Conservation (phyloP, 768 basidiomycete species). For the Boletus tomentosulus region DNA sequence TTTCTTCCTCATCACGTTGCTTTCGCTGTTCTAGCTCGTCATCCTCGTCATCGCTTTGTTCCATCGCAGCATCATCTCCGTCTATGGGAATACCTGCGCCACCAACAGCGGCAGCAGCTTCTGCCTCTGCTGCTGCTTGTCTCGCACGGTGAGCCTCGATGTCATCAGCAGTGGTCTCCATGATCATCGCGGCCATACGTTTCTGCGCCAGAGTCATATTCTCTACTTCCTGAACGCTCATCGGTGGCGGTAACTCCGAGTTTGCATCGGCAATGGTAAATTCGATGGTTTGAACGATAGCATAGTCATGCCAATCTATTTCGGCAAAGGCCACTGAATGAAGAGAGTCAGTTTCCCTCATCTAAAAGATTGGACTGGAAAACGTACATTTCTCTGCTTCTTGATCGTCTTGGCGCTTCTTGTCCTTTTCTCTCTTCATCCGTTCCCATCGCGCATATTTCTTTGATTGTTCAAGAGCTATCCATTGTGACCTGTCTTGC, state of each 20-base stretch:
- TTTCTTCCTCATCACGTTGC: conserved; percentile 66
- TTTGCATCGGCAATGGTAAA: conserved; percentile 91
- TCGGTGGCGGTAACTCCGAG: conserved; percentile 92
- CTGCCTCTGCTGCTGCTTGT: conserved; percentile 82
- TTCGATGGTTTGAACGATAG: conserved; percentile 96
- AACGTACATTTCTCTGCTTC: conserved; percentile 86
- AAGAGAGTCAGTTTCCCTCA: conserved; percentile 2
- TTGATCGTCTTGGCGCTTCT: conserved; percentile 83
- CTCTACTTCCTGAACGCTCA: conserved; percentile 92
- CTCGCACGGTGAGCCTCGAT: conserved; percentile 76
- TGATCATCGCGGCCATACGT: conserved; percentile 96
- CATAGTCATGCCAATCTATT: conserved; percentile 99
- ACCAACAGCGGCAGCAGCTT: conserved; percentile 77
- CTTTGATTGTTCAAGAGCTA: conserved; percentile 67
- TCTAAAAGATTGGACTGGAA: not conserved
- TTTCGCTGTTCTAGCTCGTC: conserved; percentile 56
- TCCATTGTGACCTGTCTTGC: conserved; percentile 68
- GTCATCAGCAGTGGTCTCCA: conserved; percentile 89
- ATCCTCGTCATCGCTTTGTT: conserved; percentile 86
- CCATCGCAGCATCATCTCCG: conserved; percentile 60
- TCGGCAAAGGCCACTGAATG: conserved; percentile 82
- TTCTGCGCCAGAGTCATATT: conserved; percentile 97
- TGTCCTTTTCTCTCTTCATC: conserved; percentile 76
- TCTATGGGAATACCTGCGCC: conserved; percentile 48
- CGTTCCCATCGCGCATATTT: conserved; percentile 88